phyloP scores from a whole-genome alignment of 1,284 basidiomycete species.

The Schizophyllum commune region DNA sequence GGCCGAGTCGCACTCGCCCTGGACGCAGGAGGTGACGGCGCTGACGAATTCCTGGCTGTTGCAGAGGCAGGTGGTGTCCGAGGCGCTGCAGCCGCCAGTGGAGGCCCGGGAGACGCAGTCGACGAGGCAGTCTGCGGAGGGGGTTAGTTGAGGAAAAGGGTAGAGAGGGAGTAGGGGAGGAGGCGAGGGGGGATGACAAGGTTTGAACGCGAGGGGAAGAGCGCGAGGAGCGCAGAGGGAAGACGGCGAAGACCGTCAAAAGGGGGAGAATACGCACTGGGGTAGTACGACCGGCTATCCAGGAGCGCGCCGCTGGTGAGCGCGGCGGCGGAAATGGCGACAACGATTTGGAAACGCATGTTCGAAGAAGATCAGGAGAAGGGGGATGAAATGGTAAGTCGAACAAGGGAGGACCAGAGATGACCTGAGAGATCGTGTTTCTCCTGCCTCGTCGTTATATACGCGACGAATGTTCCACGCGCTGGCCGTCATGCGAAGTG shows the following conservation, averaged over 20 bases:
- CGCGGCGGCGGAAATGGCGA: not conserved
- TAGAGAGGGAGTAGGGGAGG: no score
- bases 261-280: not conserved
- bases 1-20: slow-evolving; percentile 33
- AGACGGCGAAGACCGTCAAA: no score
- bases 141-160: no score
- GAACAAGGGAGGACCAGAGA: not conserved
- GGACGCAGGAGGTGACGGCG: slow-evolving; percentile 40
- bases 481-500: not conserved
- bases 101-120: slow-evolving; percentile 36
- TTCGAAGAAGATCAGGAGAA: not conserved
- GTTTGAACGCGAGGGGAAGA: no score
- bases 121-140: slow-evolving; percentile 37
- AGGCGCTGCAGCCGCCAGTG: slow-evolving; percentile 30
- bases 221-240: no score
- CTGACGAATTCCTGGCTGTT: slow-evolving; percentile 34
- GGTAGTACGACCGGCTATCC: not conserved
- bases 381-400: not conserved
- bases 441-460: not conserved
- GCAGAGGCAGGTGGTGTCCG: slow-evolving; percentile 49
- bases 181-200: no score
- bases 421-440: not conserved
- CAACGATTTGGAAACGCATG: not conserved
- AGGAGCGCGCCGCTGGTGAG: not conserved
- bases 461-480: not conserved